Conservation (phyloP, 1,139 yeast genomes). For the Geotrichum reessii region DNA sequence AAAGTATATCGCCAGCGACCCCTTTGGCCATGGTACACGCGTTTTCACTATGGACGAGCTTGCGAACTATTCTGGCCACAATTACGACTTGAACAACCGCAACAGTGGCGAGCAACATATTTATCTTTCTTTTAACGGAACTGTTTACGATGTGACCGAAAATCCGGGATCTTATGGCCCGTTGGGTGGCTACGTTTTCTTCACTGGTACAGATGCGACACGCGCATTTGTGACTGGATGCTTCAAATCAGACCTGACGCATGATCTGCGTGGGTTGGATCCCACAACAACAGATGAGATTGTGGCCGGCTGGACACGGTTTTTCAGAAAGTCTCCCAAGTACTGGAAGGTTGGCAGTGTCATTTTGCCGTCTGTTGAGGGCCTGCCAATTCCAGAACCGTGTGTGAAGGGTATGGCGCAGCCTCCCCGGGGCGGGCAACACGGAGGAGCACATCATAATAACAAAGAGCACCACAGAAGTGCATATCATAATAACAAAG, state of each 20-base stretch:
- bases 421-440: background rate
- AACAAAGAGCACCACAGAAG: background rate
- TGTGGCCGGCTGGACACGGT: conserved; percentile 49
- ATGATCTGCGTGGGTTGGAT: conserved; percentile 61
- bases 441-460: background rate
- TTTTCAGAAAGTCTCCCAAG: conserved; percentile 42
- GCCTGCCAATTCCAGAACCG: conserved; percentile 10
- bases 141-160: conserved; percentile 62
- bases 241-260: conserved; percentile 51
- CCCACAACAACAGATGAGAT: conserved; percentile 30
- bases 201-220: conserved; percentile 67
- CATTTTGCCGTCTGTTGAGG: conserved; percentile 31
- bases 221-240: conserved; percentile 78
- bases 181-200: conserved; percentile 52
- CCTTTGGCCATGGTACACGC: conserved; percentile 28
- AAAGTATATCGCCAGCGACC: conserved; percentile 28
- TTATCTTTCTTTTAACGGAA: conserved; percentile 60
- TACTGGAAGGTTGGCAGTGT: conserved; percentile 67
- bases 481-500: too few relatives aligned
- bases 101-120: conserved; percentile 43
- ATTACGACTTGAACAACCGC: conserved; percentile 25
- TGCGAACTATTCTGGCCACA: conserved; percentile 49
- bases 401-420: conserved; percentile 14
- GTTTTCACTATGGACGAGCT: conserved; percentile 47
- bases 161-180: conserved; percentile 59